Base-by-base conservation (phyloP, 1,139 yeast species). In the Neolecta irregularis region DNA sequence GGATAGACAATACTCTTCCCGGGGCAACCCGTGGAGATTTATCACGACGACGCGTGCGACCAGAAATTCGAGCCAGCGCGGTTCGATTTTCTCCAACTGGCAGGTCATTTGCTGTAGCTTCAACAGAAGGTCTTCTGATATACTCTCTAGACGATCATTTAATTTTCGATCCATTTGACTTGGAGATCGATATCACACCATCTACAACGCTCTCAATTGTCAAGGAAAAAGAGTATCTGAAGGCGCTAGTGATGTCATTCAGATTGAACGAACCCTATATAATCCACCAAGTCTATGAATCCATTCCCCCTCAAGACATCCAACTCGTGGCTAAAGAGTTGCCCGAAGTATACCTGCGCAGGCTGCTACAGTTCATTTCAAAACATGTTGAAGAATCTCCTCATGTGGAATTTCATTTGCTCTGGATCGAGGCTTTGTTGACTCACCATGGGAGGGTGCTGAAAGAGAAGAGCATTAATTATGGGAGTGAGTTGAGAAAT, bases 151-250 rank as follows among this genome's bases (percentile, higher is more conserved):
- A 85, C 53, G 74, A 74, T 40, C 62, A 69, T 11, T 60, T 80
- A 33, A 60, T 73, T 32, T 91, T 88, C 51, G 99, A 88, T 61
- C 98, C 99, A 30, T 81, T 80, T 54, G 96, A 91, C 54, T 66
- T 88, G 51, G 98, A 88, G 52, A 64, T 85, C 33, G 98, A 91
- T 49, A 72, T 88, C 26, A 88, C 98, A 0, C 92, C 94, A 0
- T 76, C 71, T 34, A 62, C 78, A 5, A 76, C 85, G 0, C 41
- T 71, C 20, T 76, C 72, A 39, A 66, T 72, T 8, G 59, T 85
- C 36, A 49, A 62, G 12, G 79, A 75, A 37, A 72, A 71, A 43
- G 85, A 83, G 40, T 83, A 72, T 51, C 60, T 85, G 45, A 69
- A 72, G 31, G 92, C 96, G 0, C 57, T 88, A 41, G 79, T 85